These are phyloP conservation scores for Parietaria judaica DNA, from an alignment of 306 rosid species.

Conservation along the genomic window DNA sequence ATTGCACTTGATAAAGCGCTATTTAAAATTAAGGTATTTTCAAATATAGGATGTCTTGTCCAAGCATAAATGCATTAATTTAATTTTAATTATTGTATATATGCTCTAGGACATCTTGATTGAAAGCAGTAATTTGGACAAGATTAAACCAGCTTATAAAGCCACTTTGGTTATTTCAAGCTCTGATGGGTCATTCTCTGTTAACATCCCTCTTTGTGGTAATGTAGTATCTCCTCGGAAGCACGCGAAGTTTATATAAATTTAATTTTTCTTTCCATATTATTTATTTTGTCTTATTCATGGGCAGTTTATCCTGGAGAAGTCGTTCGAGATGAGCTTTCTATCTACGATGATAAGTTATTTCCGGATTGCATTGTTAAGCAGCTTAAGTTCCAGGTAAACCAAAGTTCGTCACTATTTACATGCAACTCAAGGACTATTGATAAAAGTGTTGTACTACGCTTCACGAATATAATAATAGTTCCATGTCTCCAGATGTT, in stretches of 20 bases:
- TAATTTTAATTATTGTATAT: neutral
- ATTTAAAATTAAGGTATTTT: conserved; percentile 29
- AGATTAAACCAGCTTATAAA: conserved; percentile 27
- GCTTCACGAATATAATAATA: too few species aligned
- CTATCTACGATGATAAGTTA: conserved; percentile 17
- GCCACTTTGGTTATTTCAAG: conserved; percentile 27
- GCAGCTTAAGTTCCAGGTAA: conserved; percentile 47
- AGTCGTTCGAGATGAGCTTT: conserved; percentile 22
- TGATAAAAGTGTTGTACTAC: neutral
- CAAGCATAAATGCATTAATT: neutral
- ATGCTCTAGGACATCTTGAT: conserved; percentile 27
- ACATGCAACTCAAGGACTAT: neutral
- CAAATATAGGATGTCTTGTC: neutral
- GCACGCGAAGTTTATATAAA: too few species aligned
- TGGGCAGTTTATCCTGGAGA: conserved; percentile 36
- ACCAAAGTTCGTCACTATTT: neutral
- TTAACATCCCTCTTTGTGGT: conserved; percentile 37
- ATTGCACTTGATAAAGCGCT: conserved; percentile 16
- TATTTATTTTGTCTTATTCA: neutral
- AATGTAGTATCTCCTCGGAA: neutral
- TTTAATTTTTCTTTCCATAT: conserved; percentile 4
- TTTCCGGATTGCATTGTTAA: conserved; percentile 31
- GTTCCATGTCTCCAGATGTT: conserved; percentile 28
- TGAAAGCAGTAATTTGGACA: conserved; percentile 30
- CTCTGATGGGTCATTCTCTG: conserved; percentile 4